Evolutionary conservation across 148 eudicot species (phyloP).

Genomic region (Hydrangea macrophylla): DNA sequence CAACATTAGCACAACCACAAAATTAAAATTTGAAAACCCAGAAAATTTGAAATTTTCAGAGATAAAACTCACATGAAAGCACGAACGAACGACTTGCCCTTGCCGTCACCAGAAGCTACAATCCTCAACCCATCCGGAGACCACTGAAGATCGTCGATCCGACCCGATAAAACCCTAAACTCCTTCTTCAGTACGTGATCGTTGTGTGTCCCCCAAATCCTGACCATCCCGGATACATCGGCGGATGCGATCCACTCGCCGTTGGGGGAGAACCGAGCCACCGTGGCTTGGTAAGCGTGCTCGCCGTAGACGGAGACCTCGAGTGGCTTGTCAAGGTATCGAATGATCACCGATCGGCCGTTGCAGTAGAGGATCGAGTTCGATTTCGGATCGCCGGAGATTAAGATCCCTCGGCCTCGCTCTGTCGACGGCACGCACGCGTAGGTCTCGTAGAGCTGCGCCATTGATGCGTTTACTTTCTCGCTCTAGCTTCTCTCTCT

Average conservation of each 20-base stretch:
- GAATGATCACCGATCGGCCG: slow-evolving; percentile 81
- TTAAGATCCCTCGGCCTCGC: slow-evolving; percentile 84
- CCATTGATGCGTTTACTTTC: slow-evolving; percentile 24
- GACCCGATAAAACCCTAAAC: slow-evolving; percentile 77
- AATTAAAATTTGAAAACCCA: neutral
- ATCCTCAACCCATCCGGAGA: slow-evolving; percentile 74
- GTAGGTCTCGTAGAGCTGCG: slow-evolving; percentile 64
- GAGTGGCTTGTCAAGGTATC: slow-evolving; percentile 68
- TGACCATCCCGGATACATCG: slow-evolving; percentile 72
- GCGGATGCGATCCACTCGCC: slow-evolving; percentile 97
- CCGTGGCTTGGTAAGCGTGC: slow-evolving; percentile 79
- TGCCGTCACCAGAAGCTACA: slow-evolving; percentile 92
- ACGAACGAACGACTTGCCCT: slow-evolving; percentile 82
- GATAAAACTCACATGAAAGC: slow-evolving; percentile 76
- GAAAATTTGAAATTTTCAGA: neutral
- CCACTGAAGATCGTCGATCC: slow-evolving; percentile 97
- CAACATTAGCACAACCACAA: too few relatives aligned
- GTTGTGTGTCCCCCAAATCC: slow-evolving; percentile 93
- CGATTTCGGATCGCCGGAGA: slow-evolving; percentile 82
- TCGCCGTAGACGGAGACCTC: slow-evolving; percentile 63
- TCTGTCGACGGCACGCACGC: slow-evolving; percentile 92
- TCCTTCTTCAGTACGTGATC: slow-evolving; percentile 80
- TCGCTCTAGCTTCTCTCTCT: neutral
- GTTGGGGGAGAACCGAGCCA: slow-evolving; percentile 85
- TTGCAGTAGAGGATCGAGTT: slow-evolving; percentile 79